phyloP scores from a whole-genome alignment of 495 filamentous ascomycete species.

The Tricharina praecox region DNA sequence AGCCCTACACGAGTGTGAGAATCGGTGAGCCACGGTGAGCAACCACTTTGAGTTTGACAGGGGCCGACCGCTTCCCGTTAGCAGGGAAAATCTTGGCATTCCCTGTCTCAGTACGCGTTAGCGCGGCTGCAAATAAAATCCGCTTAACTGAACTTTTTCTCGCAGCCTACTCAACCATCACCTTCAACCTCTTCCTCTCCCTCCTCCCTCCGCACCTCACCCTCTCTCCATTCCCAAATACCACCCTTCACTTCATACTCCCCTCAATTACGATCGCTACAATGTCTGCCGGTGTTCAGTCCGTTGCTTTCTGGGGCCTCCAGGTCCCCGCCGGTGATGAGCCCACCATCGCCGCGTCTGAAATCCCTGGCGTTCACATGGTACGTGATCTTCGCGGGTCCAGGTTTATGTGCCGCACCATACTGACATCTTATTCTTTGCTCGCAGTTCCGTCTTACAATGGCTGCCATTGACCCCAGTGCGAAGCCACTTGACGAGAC shows the following conservation, averaged over 20 bases:
- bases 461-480: conserved; percentile 92
- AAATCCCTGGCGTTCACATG: conserved; percentile 48
- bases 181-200: conserved; percentile 21
- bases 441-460: conserved; percentile 59
- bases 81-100: conserved; percentile 3
- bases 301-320: conserved; percentile 77
- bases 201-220: background rate
- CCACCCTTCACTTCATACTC: too few relatives aligned
- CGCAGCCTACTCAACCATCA: background rate
- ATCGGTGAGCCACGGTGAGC: too few relatives aligned
- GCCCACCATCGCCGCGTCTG: conserved; percentile 53
- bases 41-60: too few relatives aligned
- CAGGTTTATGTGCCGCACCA: background rate
- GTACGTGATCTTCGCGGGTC: conserved; percentile 38
- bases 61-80: too few relatives aligned
- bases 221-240: too few relatives aligned
- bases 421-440: conserved; percentile 2
- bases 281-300: conserved; percentile 19
- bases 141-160: background rate
- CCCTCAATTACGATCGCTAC: conserved; percentile 22
- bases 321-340: conserved; percentile 65
- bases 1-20: too few relatives aligned
- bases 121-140: background rate
- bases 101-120: too few relatives aligned
- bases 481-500: conserved; percentile 50